These are phyloP conservation scores for Geopyxis carbonaria DNA, from an alignment of 495 filamentous ascomycete genomes.

Conservation along the genomic window DNA sequence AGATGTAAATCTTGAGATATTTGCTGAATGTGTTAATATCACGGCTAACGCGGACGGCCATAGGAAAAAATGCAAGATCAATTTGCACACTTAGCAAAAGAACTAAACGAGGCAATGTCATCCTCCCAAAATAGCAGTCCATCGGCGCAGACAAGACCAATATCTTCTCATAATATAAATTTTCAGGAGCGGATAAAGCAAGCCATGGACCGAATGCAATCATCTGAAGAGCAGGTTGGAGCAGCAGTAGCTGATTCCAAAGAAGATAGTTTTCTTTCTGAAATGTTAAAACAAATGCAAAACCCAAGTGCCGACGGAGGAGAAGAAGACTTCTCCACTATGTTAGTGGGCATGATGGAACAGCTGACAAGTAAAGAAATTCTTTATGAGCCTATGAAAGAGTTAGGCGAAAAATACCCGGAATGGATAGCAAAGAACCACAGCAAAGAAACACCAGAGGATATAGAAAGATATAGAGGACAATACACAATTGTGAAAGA, in stretches of 20 bases:
- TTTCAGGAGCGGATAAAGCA: slow-evolving; percentile 82
- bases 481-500: slow-evolving; percentile 69
- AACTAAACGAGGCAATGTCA: slow-evolving; percentile 38
- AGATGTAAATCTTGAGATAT: slow-evolving; percentile 29
- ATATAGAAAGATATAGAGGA: slow-evolving; percentile 60
- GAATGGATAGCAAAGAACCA: slow-evolving; percentile 70
- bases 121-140: too few species aligned
- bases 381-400: slow-evolving; percentile 96
- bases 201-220: slow-evolving; percentile 89
- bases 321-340: slow-evolving; percentile 79
- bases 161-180: too few species aligned
- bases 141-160: too few species aligned
- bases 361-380: slow-evolving; percentile 97
- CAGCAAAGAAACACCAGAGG: slow-evolving; percentile 42
- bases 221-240: slow-evolving; percentile 63
- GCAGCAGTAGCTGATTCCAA: slow-evolving; percentile 51
- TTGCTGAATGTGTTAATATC: too few species aligned
- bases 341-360: slow-evolving; percentile 96
- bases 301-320: slow-evolving; percentile 41
- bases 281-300: slow-evolving; percentile 73
- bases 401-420: slow-evolving; percentile 78
- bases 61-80: slow-evolving; percentile 68
- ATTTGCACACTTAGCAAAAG: slow-evolving; percentile 70
- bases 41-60: slow-evolving; percentile 10
- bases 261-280: slow-evolving; percentile 61